These are phyloP conservation scores for Papiliotrema fonsecae DNA, from an alignment of 1,284 basidiomycete species.

Conservation along the genomic window DNA sequence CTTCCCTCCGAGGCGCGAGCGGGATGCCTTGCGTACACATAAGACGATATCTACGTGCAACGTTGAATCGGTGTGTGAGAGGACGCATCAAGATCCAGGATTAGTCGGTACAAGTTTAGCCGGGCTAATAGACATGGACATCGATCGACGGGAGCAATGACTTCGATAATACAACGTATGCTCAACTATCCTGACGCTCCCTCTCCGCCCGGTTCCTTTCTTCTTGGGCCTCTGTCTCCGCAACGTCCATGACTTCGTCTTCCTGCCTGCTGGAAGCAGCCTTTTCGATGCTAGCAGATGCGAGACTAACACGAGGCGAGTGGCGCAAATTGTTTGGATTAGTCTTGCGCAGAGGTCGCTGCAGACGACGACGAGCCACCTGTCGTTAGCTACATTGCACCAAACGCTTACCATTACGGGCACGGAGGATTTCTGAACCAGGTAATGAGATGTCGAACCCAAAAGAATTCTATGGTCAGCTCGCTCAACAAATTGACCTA, in stretches of 20 bases:
- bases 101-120: too few relatives aligned
- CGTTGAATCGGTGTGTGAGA: too few relatives aligned
- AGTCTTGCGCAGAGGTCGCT: slow-evolving; percentile 58
- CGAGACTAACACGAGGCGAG: slow-evolving; percentile 70
- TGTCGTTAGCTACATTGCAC: slow-evolving; percentile 7
- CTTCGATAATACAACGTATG: too few relatives aligned
- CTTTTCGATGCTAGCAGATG: slow-evolving; percentile 73
- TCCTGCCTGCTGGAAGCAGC: slow-evolving; percentile 45
- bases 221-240: slow-evolving; percentile 32
- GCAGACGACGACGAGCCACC: slow-evolving; percentile 72
- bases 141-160: too few relatives aligned
- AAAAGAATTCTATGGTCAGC: slow-evolving; percentile 67
- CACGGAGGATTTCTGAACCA: slow-evolving; percentile 86
- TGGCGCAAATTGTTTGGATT: slow-evolving; percentile 48
- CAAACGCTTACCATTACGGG: slow-evolving; percentile 67
- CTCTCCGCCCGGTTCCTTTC: too few relatives aligned
- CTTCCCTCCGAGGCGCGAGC: slow-evolving; percentile 16
- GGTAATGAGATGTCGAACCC: slow-evolving; percentile 95
- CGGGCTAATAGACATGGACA: too few relatives aligned
- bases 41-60: too few relatives aligned
- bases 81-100: too few relatives aligned
- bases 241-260: slow-evolving; percentile 47
- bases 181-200: too few relatives aligned
- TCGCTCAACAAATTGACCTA: slow-evolving; percentile 44
- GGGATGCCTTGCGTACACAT: slow-evolving; percentile 3